These are phyloP conservation scores for Backusella morwellensis DNA, from an alignment of 192 early-diverging fungal genomes.

Conservation along the genomic window DNA sequence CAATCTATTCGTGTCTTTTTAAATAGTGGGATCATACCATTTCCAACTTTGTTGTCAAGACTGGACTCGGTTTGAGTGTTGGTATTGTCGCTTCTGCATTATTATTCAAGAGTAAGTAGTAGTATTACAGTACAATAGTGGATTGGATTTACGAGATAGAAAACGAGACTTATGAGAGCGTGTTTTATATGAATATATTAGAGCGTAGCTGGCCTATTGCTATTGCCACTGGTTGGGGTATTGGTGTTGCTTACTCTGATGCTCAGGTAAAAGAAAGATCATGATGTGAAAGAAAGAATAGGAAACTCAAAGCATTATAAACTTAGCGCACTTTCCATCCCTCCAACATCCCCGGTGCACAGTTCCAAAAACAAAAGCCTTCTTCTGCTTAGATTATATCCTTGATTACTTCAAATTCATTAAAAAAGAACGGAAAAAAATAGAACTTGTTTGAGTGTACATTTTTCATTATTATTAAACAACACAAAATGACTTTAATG, in stretches of 20 bases:
- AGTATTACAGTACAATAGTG: background rate
- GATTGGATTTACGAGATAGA: background rate
- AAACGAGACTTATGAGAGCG: background rate
- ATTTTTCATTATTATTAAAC: background rate
- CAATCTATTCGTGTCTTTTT: no score
- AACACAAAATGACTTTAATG: background rate
- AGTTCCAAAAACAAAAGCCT: constrained; percentile 45
- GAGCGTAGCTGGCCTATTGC: constrained; percentile 86
- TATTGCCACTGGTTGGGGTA: constrained; percentile 76
- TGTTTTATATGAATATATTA: constrained; percentile 25
- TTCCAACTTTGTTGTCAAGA: constrained; percentile 80
- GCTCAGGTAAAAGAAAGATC: constrained; percentile 51
- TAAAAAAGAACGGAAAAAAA: background rate
- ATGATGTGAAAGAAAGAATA: background rate
- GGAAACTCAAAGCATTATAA: background rate
- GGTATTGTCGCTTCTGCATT: constrained; percentile 87
- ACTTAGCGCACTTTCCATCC: constrained; percentile 52
- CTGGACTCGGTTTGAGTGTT: constrained; percentile 77
- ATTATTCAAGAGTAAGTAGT: constrained; percentile 74
- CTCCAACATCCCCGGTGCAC: constrained; percentile 45
- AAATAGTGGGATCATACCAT: constrained; percentile 82
- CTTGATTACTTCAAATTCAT: background rate
- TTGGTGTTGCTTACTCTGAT: constrained; percentile 81
- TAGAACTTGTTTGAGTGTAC: background rate
- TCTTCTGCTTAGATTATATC: constrained; percentile 18